A percentile compares a stretch with the other conserved stretches of the same genome.
Evolutionary conservation across 208 protist genomes (phyloP).

Genomic region (Leptomonas pyrrhocoris): DNA sequence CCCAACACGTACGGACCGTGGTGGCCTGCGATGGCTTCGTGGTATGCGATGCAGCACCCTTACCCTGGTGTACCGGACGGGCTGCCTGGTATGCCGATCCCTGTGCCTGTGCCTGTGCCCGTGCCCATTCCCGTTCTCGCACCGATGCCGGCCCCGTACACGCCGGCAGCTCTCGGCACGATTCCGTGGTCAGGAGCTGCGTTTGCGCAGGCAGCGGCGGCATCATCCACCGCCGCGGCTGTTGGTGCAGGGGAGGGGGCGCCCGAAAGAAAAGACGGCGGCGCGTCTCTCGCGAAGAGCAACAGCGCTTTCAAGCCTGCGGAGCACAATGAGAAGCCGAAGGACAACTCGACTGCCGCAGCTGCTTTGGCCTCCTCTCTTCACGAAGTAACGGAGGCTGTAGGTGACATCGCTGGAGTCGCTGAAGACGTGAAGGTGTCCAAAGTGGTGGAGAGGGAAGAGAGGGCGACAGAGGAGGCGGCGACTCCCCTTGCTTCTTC

Average conservation of each 20-base stretch:
- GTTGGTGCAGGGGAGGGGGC: background rate
- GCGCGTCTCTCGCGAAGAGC: background rate
- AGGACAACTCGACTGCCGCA: background rate
- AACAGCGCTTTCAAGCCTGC: background rate
- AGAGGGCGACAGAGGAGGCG: background rate
- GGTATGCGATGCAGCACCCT: conserved; percentile 15
- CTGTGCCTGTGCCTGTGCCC: conserved; percentile 9
- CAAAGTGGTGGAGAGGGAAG: background rate
- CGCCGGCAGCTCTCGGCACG: background rate
- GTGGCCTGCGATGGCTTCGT: conserved; percentile 22
- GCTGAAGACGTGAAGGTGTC: background rate
- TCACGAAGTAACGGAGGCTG: background rate
- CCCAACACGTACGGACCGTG: conserved; percentile 21
- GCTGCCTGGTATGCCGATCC: background rate
- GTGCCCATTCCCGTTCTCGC: conserved; percentile 26
- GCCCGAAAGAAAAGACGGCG: background rate
- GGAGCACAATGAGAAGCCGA: background rate
- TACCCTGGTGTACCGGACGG: background rate
- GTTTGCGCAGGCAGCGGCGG: background rate
- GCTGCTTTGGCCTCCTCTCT: background rate
- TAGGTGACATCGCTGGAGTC: background rate
- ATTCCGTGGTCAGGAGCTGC: conserved; percentile 3
- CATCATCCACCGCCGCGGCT: background rate
- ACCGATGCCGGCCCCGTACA: conserved; percentile 11
- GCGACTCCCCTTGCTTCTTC: background rate